Conservation (phyloP, 352 stramenopile species). For the Pythium angustatum region DNA sequence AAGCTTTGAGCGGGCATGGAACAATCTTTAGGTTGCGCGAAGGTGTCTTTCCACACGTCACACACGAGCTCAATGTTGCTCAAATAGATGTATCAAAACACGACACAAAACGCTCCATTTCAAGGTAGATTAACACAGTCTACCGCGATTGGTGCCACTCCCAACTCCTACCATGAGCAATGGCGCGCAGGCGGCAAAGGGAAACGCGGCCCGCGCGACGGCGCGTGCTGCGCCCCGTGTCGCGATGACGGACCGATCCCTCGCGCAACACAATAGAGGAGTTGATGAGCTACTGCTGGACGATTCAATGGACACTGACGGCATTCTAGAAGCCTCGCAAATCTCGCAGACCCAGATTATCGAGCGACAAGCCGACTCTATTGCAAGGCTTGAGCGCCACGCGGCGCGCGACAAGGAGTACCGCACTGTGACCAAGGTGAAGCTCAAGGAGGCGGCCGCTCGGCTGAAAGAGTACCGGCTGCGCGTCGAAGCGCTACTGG, state of each 20-base stretch:
- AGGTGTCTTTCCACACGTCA: neutral
- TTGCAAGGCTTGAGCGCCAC: slow-evolving; percentile 49
- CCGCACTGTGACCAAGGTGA: slow-evolving; percentile 57
- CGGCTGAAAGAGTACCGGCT: slow-evolving; percentile 63
- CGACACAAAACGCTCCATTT: neutral
- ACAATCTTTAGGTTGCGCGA: slow-evolving; percentile 1
- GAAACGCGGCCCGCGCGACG: slow-evolving; percentile 12
- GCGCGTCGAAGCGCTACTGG: slow-evolving; percentile 51
- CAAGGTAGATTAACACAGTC: neutral
- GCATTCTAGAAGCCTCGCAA: slow-evolving; percentile 34
- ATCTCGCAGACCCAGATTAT: slow-evolving; percentile 76
- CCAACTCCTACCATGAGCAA: slow-evolving; percentile 22
- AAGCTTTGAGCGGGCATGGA: no score
- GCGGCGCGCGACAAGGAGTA: slow-evolving; percentile 45
- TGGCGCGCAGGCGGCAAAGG: slow-evolving; percentile 18
- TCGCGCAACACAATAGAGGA: neutral
- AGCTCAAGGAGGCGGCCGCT: slow-evolving; percentile 66
- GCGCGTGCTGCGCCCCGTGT: neutral
- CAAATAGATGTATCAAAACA: neutral
- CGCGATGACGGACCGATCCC: neutral
- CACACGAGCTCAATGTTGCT: neutral
- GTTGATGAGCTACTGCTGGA: slow-evolving; percentile 23
- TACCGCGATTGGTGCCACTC: neutral
- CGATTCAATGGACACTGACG: slow-evolving; percentile 17
- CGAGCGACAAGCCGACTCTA: slow-evolving; percentile 56